Percentiles rank a stretch among this genome's conserved stretches.
Evolutionary conservation across 306 rosid genomes (phyloP).

Genomic region (Psophocarpus tetragonolobus): DNA sequence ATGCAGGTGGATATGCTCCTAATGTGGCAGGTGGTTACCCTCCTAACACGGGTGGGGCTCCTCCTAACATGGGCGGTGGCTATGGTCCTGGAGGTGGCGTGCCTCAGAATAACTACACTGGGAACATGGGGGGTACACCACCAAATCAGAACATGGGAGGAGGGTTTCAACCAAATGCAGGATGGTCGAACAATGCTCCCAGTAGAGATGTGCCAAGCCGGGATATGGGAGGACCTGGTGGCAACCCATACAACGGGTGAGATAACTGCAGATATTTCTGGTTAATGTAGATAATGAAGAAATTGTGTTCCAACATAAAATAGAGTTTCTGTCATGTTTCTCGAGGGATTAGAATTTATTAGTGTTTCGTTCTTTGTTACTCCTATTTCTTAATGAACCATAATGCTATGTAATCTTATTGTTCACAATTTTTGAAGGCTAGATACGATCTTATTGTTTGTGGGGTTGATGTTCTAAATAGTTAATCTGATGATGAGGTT

Average conservation of each 20-base stretch:
- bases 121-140: conserved; percentile 36
- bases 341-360: conserved; percentile 24
- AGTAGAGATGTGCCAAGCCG: conserved; percentile 42
- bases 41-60: conserved; percentile 24
- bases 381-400: conserved; percentile 19
- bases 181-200: conserved; percentile 55
- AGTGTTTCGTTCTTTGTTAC: conserved; percentile 10
- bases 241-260: conserved; percentile 39
- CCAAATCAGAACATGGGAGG: conserved; percentile 50
- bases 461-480: background rate
- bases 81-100: conserved; percentile 30
- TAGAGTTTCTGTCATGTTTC: conserved; percentile 26
- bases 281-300: conserved; percentile 49
- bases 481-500: conserved; percentile 6
- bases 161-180: conserved; percentile 44
- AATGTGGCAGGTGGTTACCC: conserved; percentile 29
- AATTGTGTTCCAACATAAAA: conserved; percentile 2
- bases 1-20: conserved; percentile 9
- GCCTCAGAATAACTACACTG: conserved; percentile 32
- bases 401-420: conserved; percentile 6
- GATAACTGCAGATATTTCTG: conserved; percentile 37
- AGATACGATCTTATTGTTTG: background rate
- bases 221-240: conserved; percentile 42
- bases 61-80: conserved; percentile 20
- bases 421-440: conserved; percentile 17